Base-by-base conservation (phyloP, 805 yeast species). In the Lipomyces spencermartinsiae region DNA sequence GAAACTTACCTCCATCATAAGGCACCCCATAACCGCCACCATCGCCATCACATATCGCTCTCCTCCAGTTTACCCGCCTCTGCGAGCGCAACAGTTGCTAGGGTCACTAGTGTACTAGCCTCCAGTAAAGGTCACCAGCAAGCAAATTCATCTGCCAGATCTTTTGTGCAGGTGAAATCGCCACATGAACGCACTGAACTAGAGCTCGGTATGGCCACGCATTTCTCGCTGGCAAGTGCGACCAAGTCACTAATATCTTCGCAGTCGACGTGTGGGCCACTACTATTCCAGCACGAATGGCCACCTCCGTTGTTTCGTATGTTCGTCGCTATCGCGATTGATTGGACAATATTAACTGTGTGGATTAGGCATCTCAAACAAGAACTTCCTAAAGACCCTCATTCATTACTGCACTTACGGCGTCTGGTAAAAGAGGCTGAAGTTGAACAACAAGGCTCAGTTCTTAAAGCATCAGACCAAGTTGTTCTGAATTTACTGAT, bases 401-500 rank as follows among this genome's bases (percentile, higher is more conserved):
- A 68, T 53, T 72, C 75, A 9, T 71, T 80, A 31, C 74, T 72
- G 29, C 83, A 80, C 66, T 67, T 80, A 53, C 73, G 80, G 33
- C 72, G 83, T 33, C 70, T 79, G 9, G 78, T 78, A 37, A 77
- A 74, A 37, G 59, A 39, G 33, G 61, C 37, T 29, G 58, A 46
- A 2, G 35, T 58, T 1, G 61, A 57, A 9, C 56, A 56, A 10
- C 62, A 49, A 22, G 63, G 59, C 4, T 16, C 62, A 19, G 60
- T 19, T 10, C 34, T 29, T 22, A 33, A 14, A 10, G 14, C 67
- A 9, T 33, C 63, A 12, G 51, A 63, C n/a, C 62, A 56, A 2
- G 64, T 46, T 12, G 43, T 69, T 2, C 65, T 66, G 7, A 76
- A 86, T 3, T 69, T 77, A 31, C 82, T 85, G n/a, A 59, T 87